These are phyloP conservation scores for Glycyrrhiza uralensis DNA, from an alignment of 306 rosid genomes.

Conservation along the genomic window DNA sequence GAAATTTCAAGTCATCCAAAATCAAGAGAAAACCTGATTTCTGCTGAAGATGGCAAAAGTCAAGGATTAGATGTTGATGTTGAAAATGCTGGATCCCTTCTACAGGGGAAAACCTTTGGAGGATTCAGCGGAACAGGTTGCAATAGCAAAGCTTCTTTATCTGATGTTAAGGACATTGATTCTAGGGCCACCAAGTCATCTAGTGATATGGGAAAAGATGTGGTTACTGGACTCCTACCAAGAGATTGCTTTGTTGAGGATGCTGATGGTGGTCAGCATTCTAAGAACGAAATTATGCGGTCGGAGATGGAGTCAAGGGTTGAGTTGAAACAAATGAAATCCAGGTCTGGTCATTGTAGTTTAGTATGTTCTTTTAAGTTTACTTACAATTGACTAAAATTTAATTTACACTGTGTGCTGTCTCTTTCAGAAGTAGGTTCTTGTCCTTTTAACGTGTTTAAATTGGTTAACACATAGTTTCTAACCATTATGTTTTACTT, in stretches of 20 bases:
- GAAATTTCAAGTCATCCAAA: constrained; percentile 35
- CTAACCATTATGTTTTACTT: constrained; percentile 51
- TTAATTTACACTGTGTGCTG: constrained; percentile 12
- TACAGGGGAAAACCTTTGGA: constrained; percentile 20
- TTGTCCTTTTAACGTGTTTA: constrained; percentile 26
- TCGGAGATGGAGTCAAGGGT: constrained; percentile 33
- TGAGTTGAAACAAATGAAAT: constrained; percentile 36
- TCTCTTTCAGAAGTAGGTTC: constrained; percentile 25
- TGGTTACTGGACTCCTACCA: constrained; percentile 19
- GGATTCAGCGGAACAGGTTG: constrained; percentile 22
- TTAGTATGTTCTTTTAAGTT: constrained; percentile 18
- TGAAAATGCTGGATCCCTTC: constrained; percentile 37
- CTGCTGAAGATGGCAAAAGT: constrained; percentile 37
- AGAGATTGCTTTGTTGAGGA: constrained; percentile 24
- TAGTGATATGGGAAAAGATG: constrained; percentile 37
- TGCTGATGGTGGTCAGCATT: constrained; percentile 23
- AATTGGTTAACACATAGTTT: constrained; percentile 34
- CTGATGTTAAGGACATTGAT: constrained; percentile 30
- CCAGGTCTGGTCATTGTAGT: constrained; percentile 54
- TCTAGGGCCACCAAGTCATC: constrained; percentile 31
- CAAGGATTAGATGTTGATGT: constrained; percentile 30
- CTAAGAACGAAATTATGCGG: constrained; percentile 37
- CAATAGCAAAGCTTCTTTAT: constrained; percentile 30
- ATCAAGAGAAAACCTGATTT: constrained; percentile 22
- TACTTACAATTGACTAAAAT: constrained; percentile 15